A percentile compares a stretch with the other conserved stretches of the same genome.
Conservation (phyloP, 2,329 filamentous ascomycete genomes). For the Albifimbria verrucaria region DNA sequence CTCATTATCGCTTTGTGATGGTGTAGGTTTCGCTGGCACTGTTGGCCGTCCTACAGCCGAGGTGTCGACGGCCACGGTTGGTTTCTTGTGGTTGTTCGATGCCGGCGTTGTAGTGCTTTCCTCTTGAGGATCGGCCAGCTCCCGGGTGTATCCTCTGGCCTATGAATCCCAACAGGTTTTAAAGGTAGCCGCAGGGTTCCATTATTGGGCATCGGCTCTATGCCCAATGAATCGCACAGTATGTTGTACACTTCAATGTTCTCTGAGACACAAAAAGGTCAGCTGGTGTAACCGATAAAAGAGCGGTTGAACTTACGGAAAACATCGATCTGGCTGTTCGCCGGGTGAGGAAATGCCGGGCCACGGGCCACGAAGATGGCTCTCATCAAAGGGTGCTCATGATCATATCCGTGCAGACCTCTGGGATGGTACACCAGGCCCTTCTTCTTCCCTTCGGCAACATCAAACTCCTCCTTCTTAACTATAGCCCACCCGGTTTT, state of each 20-base stretch:
- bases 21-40: conserved; percentile 6
- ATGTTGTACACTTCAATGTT: conserved; percentile 96
- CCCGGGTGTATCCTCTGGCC: conserved; percentile 44
- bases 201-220: conserved; percentile 76
- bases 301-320: conserved; percentile 69
- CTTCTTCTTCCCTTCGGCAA: conserved; percentile 60
- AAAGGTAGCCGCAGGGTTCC: conserved; percentile 77
- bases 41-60: conserved; percentile 4
- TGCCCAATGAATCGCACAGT: conserved; percentile 79
- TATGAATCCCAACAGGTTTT: conserved; percentile 60
- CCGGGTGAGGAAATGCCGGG: conserved; percentile 83
- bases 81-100: conserved; percentile 3
- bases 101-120: conserved; percentile 15
- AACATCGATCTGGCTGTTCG: conserved; percentile 72
- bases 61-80: conserved; percentile 1
- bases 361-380: conserved; percentile 92
- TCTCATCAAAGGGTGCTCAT: conserved; percentile 91
- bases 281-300: neutral
- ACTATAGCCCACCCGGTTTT: conserved; percentile 93
- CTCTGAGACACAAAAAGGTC: conserved; percentile 51
- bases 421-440: conserved; percentile 71
- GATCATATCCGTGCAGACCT: conserved; percentile 92
- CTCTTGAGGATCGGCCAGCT: conserved; percentile 50
- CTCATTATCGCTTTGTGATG: conserved; percentile 5
- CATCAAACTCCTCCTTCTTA: conserved; percentile 72